Evolutionary conservation across 345 rosid species (phyloP).

Genomic region (Salix caprea): DNA sequence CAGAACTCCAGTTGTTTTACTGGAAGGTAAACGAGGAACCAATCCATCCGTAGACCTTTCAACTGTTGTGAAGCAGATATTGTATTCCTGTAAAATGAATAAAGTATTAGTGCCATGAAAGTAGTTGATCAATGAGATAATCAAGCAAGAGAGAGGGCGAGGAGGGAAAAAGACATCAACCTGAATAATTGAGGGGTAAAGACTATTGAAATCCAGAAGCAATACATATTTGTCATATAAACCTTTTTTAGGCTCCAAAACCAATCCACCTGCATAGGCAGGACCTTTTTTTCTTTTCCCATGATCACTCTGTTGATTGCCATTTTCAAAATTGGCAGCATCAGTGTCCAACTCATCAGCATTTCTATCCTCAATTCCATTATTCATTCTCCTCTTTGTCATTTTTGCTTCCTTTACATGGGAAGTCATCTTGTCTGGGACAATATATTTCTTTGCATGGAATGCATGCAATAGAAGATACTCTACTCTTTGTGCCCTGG

Average conservation of each 20-base stretch:
- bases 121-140: neutral
- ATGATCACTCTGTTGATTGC: slow-evolving; percentile 32
- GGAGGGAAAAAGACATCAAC: slow-evolving; percentile 34
- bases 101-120: slow-evolving; percentile 3
- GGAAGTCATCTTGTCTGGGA: slow-evolving; percentile 78
- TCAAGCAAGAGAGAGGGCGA: slow-evolving; percentile 1
- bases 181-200: slow-evolving; percentile 98
- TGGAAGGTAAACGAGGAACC: slow-evolving; percentile 62
- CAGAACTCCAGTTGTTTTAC: slow-evolving; percentile 70
- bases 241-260: slow-evolving; percentile 95
- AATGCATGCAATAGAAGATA: slow-evolving; percentile 90
- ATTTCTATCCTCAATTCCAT: slow-evolving; percentile 41
- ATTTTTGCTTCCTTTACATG: slow-evolving; percentile 49
- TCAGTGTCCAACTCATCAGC: slow-evolving; percentile 48
- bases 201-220: slow-evolving; percentile 97
- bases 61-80: slow-evolving; percentile 95
- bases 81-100: slow-evolving; percentile 68
- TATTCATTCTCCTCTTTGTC: slow-evolving; percentile 48
- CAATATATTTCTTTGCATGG: slow-evolving; percentile 81
- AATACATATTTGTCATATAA: slow-evolving; percentile 87
- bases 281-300: slow-evolving; percentile 81
- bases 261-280: slow-evolving; percentile 90
- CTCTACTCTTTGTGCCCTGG: slow-evolving; percentile 95
- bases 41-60: slow-evolving; percentile 74
- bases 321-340: slow-evolving; percentile 39